Base-by-base conservation (phyloP, 192 early-diverging fungal species). In the Linnemannia schmuckeri region DNA sequence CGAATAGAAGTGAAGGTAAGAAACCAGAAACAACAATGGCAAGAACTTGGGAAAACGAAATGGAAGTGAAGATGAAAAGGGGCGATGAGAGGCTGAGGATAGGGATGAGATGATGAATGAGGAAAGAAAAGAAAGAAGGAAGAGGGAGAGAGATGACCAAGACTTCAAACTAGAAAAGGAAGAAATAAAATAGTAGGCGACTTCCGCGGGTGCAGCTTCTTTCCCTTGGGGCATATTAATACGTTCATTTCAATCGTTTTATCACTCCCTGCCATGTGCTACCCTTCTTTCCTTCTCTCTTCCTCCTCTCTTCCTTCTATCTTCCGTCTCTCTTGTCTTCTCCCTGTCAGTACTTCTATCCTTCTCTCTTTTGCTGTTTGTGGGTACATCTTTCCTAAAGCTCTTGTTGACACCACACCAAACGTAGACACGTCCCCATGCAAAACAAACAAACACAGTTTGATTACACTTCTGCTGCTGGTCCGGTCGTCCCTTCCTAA, bases 371-470 rank as follows among this genome's bases (percentile, higher is more conserved):
- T 52, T 52, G 49, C 17, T 52, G 49, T 22, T 22, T 52, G 49
- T 20, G 20, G 20, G 18, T 52, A 4, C 18, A 15, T 3, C 47
- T 20, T 18, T 22, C 49, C 49, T 20, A 18, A 18, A 17, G 30
- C 61, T 66, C 61, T 66, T 33, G 61, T 33, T 33, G 61, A 66
- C 27, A 66, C 30, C 49, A 6, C 49, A 52, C 20, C 17, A 52
- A 52, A 57, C n/a, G 10, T 24, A 57, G 22, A 57, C 55, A 63
- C 27, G 30, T 8, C 18, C 24, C 12, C 61, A 66, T 33, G 12
- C 61, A 66, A 66, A 66, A 66, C n/a, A 33, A 66, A 66, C 27
- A 66, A 66, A 66, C 61, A 66, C 13, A 66, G 61, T 66, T 66
- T 66, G 61, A 66, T 66, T 27, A 33, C 61, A n/a, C 61, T 66